Base-by-base conservation (phyloP, 306 rosid species). In the Fagus crenata region DNA sequence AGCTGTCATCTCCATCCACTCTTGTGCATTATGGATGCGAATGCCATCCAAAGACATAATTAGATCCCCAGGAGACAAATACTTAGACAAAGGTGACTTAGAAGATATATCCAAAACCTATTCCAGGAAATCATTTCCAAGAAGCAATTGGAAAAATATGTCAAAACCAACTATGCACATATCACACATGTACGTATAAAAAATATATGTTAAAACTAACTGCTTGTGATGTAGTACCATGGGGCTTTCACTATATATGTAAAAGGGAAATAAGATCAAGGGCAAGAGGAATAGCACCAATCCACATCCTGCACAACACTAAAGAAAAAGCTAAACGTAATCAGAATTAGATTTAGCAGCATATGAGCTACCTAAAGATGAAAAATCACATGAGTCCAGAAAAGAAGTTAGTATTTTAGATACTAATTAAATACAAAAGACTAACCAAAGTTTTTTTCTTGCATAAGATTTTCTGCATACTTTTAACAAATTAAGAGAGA, bases 301-400 rank as follows among this genome's bases (percentile, higher is more conserved):
- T 65, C 90, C 96, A 39, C 93, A 93, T 74, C 86, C 91, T 54
- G 84, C 96, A 85, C 93, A 91, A 55, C 91, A 90, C 98, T 93
- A 76, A 59, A 79, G 67, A 32, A 15, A 65, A 87, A 82, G 74
- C 75, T 72, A 49, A 35, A 51, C 79, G 64, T 36, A 63, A 70
- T 46, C 49, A 81, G 49, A 85, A 67, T 72, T 67, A 35, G 28
- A 68, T 73, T 78, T 31, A 70, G 61, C 65, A 80, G 75, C 56
- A 72, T 55, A 35, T 60, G 12, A 74, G 1, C 56, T 74, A 58
- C 42, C 58, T 12, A 28, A 28, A 67, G 14, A 67, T 67, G 71
- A 32, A 32, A 39, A 65, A 36, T 15, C 49, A 37, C 3, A 39
- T 6, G 3, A 65, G 6, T 6, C 70, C 43, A 65, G 70, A 65